Conservation (phyloP, 805 yeast genomes). For the Zygoascus ofunaensis region DNA sequence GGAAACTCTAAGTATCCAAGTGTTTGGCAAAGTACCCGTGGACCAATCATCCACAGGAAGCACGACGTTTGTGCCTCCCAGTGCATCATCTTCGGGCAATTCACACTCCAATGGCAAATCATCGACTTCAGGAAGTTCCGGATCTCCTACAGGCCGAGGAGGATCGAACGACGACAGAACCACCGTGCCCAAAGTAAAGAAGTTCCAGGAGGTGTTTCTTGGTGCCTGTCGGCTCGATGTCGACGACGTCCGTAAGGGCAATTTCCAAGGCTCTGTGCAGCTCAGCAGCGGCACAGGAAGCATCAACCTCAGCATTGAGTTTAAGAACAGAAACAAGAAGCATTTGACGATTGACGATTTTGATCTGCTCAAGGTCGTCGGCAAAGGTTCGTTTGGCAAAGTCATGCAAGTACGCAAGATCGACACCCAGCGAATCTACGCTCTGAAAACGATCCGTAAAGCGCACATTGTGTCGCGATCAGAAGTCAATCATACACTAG, state of each 20-base stretch:
- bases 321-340: slow-evolving; percentile 42
- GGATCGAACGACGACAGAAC: no score
- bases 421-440: slow-evolving; percentile 91
- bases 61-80: slow-evolving; percentile 9
- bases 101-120: not conserved
- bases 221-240: slow-evolving; percentile 57
- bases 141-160: not conserved
- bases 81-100: not conserved
- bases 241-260: slow-evolving; percentile 18
- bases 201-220: slow-evolving; percentile 57
- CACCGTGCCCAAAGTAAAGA: slow-evolving; percentile 17
- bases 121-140: not conserved
- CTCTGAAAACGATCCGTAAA: slow-evolving; percentile 86
- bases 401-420: slow-evolving; percentile 97
- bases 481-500: slow-evolving; percentile 93
- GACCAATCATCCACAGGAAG: slow-evolving; percentile 3
- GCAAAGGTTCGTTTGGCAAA: slow-evolving; percentile 97
- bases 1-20: slow-evolving; percentile 61
- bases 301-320: slow-evolving; percentile 50
- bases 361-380: slow-evolving; percentile 87
- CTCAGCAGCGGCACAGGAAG: slow-evolving; percentile 25
- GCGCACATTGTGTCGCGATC: slow-evolving; percentile 88
- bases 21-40: slow-evolving; percentile 60
- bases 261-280: slow-evolving; percentile 16
- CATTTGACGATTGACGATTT: slow-evolving; percentile 83